These are phyloP conservation scores for Cladobotryum protrusum DNA, from an alignment of 2,329 filamentous ascomycete species.

Conservation along the genomic window DNA sequence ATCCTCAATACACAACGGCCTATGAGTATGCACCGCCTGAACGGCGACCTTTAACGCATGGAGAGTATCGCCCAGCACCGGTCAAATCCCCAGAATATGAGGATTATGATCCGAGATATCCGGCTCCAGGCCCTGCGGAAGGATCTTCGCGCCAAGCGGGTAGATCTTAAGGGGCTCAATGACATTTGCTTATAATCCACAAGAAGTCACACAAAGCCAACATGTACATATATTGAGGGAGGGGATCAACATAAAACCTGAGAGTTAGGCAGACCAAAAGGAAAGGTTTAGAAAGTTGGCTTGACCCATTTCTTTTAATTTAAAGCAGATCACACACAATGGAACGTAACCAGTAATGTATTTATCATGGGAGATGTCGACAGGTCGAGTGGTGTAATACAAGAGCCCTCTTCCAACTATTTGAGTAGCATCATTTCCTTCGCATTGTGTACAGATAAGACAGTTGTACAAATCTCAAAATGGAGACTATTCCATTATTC, in stretches of 20 bases:
- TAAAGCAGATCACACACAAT: neutral
- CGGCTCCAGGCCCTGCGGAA: conserved; percentile 16
- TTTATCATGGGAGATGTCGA: conserved; percentile 7
- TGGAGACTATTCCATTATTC: conserved; percentile 2
- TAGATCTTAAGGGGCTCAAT: neutral
- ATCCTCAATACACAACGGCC: conserved; percentile 8
- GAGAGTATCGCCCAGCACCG: neutral
- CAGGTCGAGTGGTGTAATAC: conserved; percentile 13
- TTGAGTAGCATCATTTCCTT: neutral
- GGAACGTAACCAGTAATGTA: conserved; percentile 2
- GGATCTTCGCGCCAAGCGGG: neutral
- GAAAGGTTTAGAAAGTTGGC: too few species aligned
- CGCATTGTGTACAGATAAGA: conserved; percentile 9
- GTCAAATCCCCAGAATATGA: conserved; percentile 21
- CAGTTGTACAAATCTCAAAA: conserved; percentile 8
- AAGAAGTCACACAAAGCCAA: too few species aligned
- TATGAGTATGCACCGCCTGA: conserved; percentile 1
- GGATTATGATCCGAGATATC: conserved; percentile 40
- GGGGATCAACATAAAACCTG: too few species aligned
- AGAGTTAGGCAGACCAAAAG: too few species aligned
- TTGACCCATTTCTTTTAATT: neutral
- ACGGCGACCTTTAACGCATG: neutral
- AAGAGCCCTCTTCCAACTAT: conserved; percentile 2
- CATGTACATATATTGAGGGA: too few species aligned
- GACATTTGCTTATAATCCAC: too few species aligned